These are phyloP conservation scores for Rhizopogon parksii DNA, from an alignment of 1,284 basidiomycete genomes.

Conservation along the genomic window DNA sequence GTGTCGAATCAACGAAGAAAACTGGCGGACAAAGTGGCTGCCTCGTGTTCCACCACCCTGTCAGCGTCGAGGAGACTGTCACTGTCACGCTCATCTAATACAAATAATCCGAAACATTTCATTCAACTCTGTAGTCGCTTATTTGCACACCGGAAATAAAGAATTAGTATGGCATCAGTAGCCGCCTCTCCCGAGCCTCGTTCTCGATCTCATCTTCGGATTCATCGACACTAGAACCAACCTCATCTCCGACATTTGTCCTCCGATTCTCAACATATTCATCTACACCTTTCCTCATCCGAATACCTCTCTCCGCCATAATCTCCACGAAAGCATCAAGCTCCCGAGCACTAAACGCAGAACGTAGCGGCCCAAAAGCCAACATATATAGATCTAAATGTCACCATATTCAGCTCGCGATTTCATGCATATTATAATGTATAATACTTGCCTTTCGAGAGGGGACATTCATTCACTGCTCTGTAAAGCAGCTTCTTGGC, in stretches of 20 bases:
- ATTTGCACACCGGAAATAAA: not conserved
- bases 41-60: constrained; percentile 7
- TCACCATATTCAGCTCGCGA: constrained; percentile 10
- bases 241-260: constrained; percentile 25
- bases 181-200: constrained; percentile 49
- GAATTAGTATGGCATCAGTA: constrained; percentile 57
- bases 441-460: constrained; percentile 59
- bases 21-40: constrained; percentile 1
- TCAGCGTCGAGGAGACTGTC: constrained; percentile 6
- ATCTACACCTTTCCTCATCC: constrained; percentile 64
- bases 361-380: constrained; percentile 72
- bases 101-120: constrained; percentile 8
- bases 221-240: constrained; percentile 25
- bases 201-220: constrained; percentile 54
- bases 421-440: constrained; percentile 3
- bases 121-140: not conserved
- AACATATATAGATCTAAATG: constrained; percentile 75
- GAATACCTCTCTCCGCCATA: constrained; percentile 78
- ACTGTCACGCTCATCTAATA: constrained; percentile 6
- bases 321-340: constrained; percentile 64
- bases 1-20: constrained; percentile 9
- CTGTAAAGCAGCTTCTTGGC: constrained; percentile 79
- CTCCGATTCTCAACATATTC: constrained; percentile 42
- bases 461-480: constrained; percentile 76
- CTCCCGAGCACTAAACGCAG: constrained; percentile 61